Conservation (phyloP, 139 green algal genomes). For the Penium margaritaceum region DNA sequence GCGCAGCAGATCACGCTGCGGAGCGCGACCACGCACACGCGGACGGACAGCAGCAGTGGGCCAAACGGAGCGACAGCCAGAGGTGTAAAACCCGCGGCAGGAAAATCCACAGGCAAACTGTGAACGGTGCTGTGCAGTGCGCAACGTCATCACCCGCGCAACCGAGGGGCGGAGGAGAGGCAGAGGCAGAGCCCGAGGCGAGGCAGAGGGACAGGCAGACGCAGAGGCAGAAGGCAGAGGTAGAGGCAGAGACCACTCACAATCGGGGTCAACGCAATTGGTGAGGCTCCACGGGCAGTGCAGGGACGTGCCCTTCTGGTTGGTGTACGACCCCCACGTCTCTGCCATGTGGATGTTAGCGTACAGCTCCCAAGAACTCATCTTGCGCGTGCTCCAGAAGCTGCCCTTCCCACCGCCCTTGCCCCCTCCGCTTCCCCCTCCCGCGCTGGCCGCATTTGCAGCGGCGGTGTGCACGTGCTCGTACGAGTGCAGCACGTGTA, state of each 20-base stretch:
- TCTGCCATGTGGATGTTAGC: conserved; percentile 27
- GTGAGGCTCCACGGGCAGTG: conserved; percentile 9
- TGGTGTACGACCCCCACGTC: conserved; percentile 19
- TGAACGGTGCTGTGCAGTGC: too few relatives aligned
- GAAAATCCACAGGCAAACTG: too few relatives aligned
- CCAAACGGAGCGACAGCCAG: too few relatives aligned
- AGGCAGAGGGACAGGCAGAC: not conserved
- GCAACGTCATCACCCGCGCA: too few relatives aligned
- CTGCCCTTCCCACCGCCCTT: conserved; percentile 3
- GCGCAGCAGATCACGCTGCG: too few relatives aligned
- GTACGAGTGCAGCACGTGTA: conserved; percentile 15
- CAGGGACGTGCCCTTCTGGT: conserved; percentile 30
- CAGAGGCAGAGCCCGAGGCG: not conserved
- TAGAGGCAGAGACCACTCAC: not conserved
- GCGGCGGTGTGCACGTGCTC: not conserved
- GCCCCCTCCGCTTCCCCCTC: conserved; percentile 2
- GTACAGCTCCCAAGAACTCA: conserved; percentile 25
- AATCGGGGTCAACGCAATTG: not conserved
- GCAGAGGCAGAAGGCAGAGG: not conserved
- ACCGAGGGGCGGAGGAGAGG: not conserved
- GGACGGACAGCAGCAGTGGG: too few relatives aligned
- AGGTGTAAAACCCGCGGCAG: too few relatives aligned
- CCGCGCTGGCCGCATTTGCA: too few relatives aligned
- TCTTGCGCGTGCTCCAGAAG: conserved; percentile 36
- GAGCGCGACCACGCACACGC: too few relatives aligned